A percentile compares a stretch with the other conserved stretches of the same genome.
These are phyloP conservation scores for Citrullus mucosospermus DNA, from an alignment of 306 rosid species.

Conservation along the genomic window DNA sequence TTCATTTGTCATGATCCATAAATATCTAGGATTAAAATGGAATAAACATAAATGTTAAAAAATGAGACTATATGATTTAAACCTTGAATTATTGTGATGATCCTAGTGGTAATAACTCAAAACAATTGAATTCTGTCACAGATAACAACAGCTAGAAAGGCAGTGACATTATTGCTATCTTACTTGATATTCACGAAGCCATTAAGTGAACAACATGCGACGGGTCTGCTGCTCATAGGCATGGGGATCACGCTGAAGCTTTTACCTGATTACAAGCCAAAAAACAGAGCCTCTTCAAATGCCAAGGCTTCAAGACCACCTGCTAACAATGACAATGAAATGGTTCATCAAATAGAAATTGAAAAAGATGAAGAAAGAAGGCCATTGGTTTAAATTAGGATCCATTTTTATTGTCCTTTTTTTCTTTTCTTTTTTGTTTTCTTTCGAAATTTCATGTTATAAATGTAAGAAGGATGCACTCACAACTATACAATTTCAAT, in stretches of 20 bases:
- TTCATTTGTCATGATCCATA: not conserved
- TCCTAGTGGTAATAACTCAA: not conserved
- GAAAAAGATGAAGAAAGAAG: constrained; percentile 45
- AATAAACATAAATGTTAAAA: not conserved
- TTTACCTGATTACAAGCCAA: constrained; percentile 46
- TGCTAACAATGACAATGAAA: constrained; percentile 17
- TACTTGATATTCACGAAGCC: constrained; percentile 93
- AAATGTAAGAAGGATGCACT: not conserved
- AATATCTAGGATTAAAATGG: not conserved
- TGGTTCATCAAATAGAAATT: constrained; percentile 4
- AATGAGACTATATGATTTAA: not conserved
- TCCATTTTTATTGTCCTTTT: not conserved
- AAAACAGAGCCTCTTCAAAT: constrained; percentile 7
- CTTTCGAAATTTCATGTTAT: not conserved
- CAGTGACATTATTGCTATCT: constrained; percentile 71
- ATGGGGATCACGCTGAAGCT: constrained; percentile 91
- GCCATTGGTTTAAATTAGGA: constrained; percentile 33
- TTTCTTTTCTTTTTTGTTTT: too few species aligned
- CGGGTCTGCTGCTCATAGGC: constrained; percentile 68
- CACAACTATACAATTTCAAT: not conserved
- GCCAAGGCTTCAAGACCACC: constrained; percentile 18
- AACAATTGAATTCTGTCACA: constrained; percentile 19
- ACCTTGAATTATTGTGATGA: not conserved
- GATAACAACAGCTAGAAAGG: constrained; percentile 95
- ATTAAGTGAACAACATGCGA: constrained; percentile 81